Evolutionary conservation across 192 early-diverging fungal species (phyloP), one percentile per base, ranked within the genome.

Genomic region (Entomortierella parvispora): DNA sequence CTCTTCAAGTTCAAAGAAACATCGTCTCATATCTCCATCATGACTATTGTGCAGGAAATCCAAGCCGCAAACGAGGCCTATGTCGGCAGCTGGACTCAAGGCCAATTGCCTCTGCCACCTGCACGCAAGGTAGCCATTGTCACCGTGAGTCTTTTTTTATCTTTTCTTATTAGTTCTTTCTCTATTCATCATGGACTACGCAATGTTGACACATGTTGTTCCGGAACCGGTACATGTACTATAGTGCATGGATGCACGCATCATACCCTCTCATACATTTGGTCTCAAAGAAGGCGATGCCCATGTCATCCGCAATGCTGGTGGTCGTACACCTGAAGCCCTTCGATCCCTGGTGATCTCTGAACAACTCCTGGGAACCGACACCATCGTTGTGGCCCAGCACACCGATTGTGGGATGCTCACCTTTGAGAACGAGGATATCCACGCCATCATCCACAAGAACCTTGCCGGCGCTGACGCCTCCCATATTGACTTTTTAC

Each of bases 321-420:
- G 81, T 0, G 81, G 81, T 4, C 51, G 81, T 14, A 75, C 68
- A 0, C 51, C 68, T 0, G 82, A 83, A 18, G 81, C 82, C 9
- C 65, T 83, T 23, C 81, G 81, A 2, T 83, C 81, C 6, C 32
- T 83, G 0, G 68, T 83, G 1, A 83, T 83, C 58, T 83, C 82
- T 3, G 58, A 84, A 25, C 65, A 80, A 32, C 81, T 83, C 52
- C 57, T 83, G 4, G 82, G 79, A 5, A 83, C 82, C 26, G 53
- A 82, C 47, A 55, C 57, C 51, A 58, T 82, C 53, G 62, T 68
- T 37, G 57, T 82, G 6, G 53, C 54, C 0, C 71, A 77, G 22
- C 81, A 82, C 25, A 75, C 67, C 1, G 81, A 84, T 47, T 84
- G 82, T 53, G 81, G 81, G 6, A 83, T 83, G 82, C 66, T 81